These are phyloP conservation scores for Apiospora pterosperma DNA, from an alignment of 2,329 filamentous ascomycete species.

Conservation along the genomic window DNA sequence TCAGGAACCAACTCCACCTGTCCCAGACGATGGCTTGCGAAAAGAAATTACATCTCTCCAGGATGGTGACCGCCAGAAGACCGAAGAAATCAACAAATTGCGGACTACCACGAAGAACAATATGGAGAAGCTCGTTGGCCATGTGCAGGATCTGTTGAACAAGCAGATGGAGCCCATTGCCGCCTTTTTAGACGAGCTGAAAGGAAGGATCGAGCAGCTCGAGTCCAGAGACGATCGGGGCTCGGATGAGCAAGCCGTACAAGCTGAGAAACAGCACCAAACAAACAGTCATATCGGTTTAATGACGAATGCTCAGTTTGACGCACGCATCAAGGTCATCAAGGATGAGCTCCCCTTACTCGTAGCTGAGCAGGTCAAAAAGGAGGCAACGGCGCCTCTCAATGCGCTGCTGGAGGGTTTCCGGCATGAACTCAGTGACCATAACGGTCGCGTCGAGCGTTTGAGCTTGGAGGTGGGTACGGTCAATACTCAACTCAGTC, in stretches of 20 bases:
- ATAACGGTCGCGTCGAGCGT: not conserved
- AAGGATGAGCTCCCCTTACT: not conserved
- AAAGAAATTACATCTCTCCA: not conserved
- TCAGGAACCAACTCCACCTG: conserved; percentile 5
- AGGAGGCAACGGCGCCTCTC: not conserved
- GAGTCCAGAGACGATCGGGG: not conserved
- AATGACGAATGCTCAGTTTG: not conserved
- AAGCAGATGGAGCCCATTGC: conserved; percentile 7
- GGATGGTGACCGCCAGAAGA: not conserved
- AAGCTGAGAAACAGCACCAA: not conserved
- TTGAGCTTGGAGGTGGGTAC: not conserved
- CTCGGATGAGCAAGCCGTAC: too few relatives aligned
- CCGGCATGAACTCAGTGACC: not conserved
- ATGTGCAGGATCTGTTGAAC: not conserved
- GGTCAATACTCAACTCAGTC: not conserved
- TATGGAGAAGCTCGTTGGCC: not conserved
- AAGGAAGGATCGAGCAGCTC: not conserved
- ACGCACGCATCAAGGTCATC: not conserved
- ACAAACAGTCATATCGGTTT: too few relatives aligned
- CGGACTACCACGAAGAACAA: conserved; percentile 8
- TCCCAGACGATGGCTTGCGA: not conserved
- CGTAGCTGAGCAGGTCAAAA: not conserved
- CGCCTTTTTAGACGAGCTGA: not conserved
- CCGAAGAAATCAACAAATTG: not conserved
- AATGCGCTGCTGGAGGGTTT: not conserved